These are phyloP conservation scores for Alternaria sp. DNA, from an alignment of 2,329 filamentous ascomycete species.

Conservation along the genomic window DNA sequence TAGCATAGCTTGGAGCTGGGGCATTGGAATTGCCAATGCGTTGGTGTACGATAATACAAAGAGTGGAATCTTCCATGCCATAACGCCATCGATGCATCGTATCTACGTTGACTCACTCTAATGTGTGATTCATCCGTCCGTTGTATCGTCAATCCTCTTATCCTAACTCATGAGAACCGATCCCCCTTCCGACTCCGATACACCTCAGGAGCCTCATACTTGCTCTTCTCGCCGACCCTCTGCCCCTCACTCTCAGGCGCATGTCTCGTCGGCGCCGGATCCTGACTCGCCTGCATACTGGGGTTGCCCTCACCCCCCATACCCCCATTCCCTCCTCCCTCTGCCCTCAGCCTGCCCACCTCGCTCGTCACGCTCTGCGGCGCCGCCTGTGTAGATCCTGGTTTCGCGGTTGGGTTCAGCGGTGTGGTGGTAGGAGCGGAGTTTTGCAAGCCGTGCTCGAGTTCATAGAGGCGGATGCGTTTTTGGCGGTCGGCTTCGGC, in stretches of 20 bases:
- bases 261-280: slow-evolving; percentile 87
- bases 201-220: slow-evolving; percentile 81
- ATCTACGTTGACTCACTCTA: neutral
- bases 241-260: slow-evolving; percentile 74
- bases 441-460: slow-evolving; percentile 30
- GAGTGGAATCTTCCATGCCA: slow-evolving; percentile 11
- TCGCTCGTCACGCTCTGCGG: slow-evolving; percentile 14
- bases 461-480: slow-evolving; percentile 37
- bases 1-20: slow-evolving; percentile 2
- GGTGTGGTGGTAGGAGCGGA: slow-evolving; percentile 9
- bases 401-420: slow-evolving; percentile 17
- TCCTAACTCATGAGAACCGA: slow-evolving; percentile 63
- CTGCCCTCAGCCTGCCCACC: slow-evolving; percentile 11
- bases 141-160: neutral
- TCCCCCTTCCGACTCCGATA: slow-evolving; percentile 84
- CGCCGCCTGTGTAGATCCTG: slow-evolving; percentile 10
- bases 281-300: slow-evolving; percentile 73
- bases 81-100: neutral
- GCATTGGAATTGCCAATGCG: neutral
- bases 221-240: slow-evolving; percentile 76
- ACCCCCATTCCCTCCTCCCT: slow-evolving; percentile 14
- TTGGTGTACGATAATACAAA: slow-evolving; percentile 8
- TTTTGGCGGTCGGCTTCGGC: slow-evolving; percentile 56
- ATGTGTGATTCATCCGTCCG: neutral
- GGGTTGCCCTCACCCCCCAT: slow-evolving; percentile 57